These are phyloP conservation scores for Acacia melanoxylon DNA, from an alignment of 306 rosid species.

Conservation along the genomic window DNA sequence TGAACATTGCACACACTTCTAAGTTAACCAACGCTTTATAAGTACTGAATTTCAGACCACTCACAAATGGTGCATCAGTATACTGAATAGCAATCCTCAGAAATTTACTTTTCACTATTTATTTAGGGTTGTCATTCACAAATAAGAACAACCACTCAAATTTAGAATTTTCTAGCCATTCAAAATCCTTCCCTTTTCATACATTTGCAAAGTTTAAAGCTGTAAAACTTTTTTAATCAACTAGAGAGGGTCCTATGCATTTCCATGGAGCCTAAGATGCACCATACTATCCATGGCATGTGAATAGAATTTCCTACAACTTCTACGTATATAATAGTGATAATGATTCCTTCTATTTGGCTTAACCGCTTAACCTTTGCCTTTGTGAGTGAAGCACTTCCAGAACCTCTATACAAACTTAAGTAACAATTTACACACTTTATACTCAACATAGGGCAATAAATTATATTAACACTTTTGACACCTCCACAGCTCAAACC, in stretches of 20 bases:
- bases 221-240: background rate
- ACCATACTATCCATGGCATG: background rate
- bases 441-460: background rate
- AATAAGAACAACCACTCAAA: background rate
- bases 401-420: background rate
- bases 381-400: background rate
- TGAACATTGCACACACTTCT: background rate
- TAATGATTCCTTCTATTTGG: background rate
- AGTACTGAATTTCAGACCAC: background rate
- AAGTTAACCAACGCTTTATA: background rate
- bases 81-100: background rate
- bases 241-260: background rate
- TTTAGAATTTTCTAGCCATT: slow-evolving; percentile 1
- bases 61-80: background rate
- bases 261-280: background rate
- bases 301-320: background rate
- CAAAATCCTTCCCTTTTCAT: background rate
- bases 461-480: background rate
- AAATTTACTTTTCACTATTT: background rate
- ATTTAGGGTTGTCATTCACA: background rate
- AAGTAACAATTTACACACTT: background rate
- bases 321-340: background rate
- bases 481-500: slow-evolving; percentile 10
- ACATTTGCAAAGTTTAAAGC: background rate
- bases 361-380: background rate